phyloP scores from a whole-genome alignment of 2,329 filamentous ascomycete species.

The Fonsecaea pedrosoi region DNA sequence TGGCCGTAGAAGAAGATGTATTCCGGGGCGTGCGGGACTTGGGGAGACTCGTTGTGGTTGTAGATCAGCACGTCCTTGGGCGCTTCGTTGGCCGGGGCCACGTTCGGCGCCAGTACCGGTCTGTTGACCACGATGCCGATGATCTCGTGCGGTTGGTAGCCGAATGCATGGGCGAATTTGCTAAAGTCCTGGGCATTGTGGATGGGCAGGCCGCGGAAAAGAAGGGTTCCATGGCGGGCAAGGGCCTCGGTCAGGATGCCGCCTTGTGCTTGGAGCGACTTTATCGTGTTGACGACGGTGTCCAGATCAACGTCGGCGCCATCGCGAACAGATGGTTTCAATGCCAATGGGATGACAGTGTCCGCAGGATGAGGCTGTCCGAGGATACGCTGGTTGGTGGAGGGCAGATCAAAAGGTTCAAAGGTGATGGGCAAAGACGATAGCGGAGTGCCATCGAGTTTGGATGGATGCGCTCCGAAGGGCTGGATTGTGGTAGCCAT shows the following conservation, averaged over 20 bases:
- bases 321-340: conserved; percentile 44
- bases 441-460: conserved; percentile 35
- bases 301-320: conserved; percentile 44
- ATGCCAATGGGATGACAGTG: conserved; percentile 51
- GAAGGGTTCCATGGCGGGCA: conserved; percentile 54
- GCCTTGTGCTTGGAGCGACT: conserved; percentile 47
- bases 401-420: conserved; percentile 50
- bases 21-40: conserved; percentile 59
- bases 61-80: conserved; percentile 58
- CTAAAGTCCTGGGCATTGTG: conserved; percentile 55
- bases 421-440: conserved; percentile 42
- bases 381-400: conserved; percentile 52
- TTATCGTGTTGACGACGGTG: conserved; percentile 47
- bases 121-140: conserved; percentile 59
- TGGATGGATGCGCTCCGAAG: conserved; percentile 29
- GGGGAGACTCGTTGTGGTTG: conserved; percentile 60
- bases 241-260: conserved; percentile 51
- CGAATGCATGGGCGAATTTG: conserved; percentile 58
- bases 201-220: conserved; percentile 58
- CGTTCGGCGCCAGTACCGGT: conserved; percentile 53
- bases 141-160: conserved; percentile 57
- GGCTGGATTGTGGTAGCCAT: conserved; percentile 28
- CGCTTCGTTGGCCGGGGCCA: conserved; percentile 58
- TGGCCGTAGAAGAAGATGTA: conserved; percentile 60
- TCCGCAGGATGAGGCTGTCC: conserved; percentile 49